Conservation (phyloP, 140 eudicot genomes). For the Erigeron philadelphicus region DNA sequence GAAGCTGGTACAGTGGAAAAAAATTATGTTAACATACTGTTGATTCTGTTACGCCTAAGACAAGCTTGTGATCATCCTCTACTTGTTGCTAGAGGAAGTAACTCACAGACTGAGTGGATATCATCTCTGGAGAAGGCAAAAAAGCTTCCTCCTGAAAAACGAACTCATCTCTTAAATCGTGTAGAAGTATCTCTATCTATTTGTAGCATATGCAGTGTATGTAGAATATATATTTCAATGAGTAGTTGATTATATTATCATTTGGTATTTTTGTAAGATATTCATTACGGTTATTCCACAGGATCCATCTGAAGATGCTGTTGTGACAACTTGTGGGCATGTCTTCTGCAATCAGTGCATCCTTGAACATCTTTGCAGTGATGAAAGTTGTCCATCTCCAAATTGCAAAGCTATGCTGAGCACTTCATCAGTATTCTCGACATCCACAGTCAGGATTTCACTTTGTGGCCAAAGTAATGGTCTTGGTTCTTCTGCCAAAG, state of each 20-base stretch:
- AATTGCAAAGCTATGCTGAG: conserved; percentile 48
- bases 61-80: conserved; percentile 99
- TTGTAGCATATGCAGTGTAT: conserved; percentile 82
- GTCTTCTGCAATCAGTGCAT: conserved; percentile 66
- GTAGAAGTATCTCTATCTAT: conserved; percentile 78
- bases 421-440: conserved; percentile 42
- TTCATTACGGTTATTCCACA: conserved; percentile 19
- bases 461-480: conserved; percentile 24
- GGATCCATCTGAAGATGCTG: conserved; percentile 70
- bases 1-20: conserved; percentile 91
- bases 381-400: conserved; percentile 48
- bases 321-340: conserved; percentile 59
- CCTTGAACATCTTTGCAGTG: conserved; percentile 49
- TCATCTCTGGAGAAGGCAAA: conserved; percentile 72
- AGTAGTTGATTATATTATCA: not conserved
- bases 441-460: conserved; percentile 36
- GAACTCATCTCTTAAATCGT: conserved; percentile 56
- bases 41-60: conserved; percentile 93
- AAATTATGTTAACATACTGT: conserved; percentile 83
- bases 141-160: conserved; percentile 66
- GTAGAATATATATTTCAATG: conserved; percentile 16
- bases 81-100: conserved; percentile 73
- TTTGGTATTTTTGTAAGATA: not conserved
- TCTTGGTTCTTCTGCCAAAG: not conserved
- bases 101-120: conserved; percentile 49